Evolutionary conservation across 768 basidiomycete species (phyloP).

Genomic region (Phanerochaete sordida): DNA sequence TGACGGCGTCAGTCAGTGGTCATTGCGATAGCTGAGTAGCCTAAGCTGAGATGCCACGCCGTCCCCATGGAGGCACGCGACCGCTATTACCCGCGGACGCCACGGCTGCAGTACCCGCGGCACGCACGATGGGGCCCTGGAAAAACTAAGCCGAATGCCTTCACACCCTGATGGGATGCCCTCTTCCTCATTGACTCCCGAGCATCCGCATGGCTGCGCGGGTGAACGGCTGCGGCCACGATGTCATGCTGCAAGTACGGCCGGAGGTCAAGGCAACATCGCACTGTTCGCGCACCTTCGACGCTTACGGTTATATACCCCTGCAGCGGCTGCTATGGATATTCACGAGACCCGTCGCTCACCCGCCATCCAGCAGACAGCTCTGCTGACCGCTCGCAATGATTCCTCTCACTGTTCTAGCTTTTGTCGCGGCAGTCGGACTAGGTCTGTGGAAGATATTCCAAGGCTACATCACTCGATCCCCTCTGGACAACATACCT

Average conservation of each 20-base stretch:
- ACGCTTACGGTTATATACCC: no score
- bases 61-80: no score
- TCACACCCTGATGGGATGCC: no score
- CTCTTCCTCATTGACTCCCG: background rate
- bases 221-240: background rate
- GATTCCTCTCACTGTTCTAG: background rate
- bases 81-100: no score
- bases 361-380: background rate
- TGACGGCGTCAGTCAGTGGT: no score
- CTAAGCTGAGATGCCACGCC: no score
- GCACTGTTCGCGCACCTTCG: no score
- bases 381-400: background rate
- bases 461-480: slow-evolving; percentile 1
- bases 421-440: background rate
- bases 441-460: slow-evolving; percentile 4
- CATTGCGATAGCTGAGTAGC: no score
- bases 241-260: background rate
- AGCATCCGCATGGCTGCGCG: background rate
- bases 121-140: no score
- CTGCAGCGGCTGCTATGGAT: no score
- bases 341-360: background rate
- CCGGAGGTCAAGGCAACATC: background rate
- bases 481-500: slow-evolving; percentile 12
- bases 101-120: no score
- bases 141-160: no score